phyloP scores from a whole-genome alignment of 2,329 filamentous ascomycete species.

The Diaporthe aspalathi region DNA sequence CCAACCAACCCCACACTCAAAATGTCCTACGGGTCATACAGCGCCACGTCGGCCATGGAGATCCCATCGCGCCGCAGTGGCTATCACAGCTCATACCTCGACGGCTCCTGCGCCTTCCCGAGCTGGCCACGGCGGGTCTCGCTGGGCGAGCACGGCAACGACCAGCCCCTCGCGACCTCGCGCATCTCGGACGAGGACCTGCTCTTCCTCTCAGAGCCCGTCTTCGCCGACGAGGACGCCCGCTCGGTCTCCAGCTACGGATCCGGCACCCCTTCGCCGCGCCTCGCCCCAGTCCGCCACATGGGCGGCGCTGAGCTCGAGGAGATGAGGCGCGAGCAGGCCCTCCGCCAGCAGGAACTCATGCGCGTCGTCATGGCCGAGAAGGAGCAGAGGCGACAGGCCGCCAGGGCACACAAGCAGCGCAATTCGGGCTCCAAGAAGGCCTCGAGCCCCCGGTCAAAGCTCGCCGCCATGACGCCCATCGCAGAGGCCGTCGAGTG shows the following conservation, averaged over 20 bases:
- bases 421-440: constrained; percentile 56
- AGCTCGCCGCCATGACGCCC: constrained; percentile 63
- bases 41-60: constrained; percentile 61
- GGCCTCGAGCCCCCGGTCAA: constrained; percentile 58
- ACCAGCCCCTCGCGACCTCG: constrained; percentile 59
- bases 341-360: constrained; percentile 63
- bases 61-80: constrained; percentile 52
- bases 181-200: constrained; percentile 75
- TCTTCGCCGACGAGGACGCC: constrained; percentile 64
- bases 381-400: constrained; percentile 65
- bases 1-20: constrained; percentile 42
- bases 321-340: constrained; percentile 62
- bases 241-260: constrained; percentile 57
- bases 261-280: constrained; percentile 58
- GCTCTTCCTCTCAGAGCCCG: constrained; percentile 58
- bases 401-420: constrained; percentile 52
- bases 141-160: constrained; percentile 56
- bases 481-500: constrained; percentile 64
- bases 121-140: constrained; percentile 69
- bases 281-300: constrained; percentile 45
- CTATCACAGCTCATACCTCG: constrained; percentile 48
- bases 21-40: constrained; percentile 63
- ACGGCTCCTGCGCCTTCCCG: constrained; percentile 65
- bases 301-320: constrained; percentile 61
- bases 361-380: constrained; percentile 62